Percentiles rank a stretch among this genome's conserved stretches.
Conservation (phyloP, 2,329 filamentous ascomycete species). For the Drechslerella dactyloides region DNA sequence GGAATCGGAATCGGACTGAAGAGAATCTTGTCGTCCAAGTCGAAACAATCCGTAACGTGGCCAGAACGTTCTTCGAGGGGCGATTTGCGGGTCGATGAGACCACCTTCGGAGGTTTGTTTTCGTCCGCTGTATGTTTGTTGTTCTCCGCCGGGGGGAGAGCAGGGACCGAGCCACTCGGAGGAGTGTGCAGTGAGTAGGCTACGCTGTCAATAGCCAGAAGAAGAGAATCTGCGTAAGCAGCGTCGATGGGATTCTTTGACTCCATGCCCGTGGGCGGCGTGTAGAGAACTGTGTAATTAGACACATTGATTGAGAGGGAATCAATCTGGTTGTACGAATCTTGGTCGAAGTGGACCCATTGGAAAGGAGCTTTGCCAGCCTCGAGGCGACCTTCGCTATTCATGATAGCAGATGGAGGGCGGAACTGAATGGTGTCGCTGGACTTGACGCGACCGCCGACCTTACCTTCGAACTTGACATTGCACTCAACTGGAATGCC, state of each 20-base stretch:
- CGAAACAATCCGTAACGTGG: constrained; percentile 36
- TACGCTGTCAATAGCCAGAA: constrained; percentile 27
- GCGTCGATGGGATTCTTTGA: constrained; percentile 22
- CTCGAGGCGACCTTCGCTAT: constrained; percentile 27
- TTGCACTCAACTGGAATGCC: constrained; percentile 40
- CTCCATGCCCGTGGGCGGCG: neutral
- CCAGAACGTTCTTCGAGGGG: constrained; percentile 3
- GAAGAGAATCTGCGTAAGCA: constrained; percentile 12
- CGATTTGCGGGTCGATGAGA: too few relatives aligned
- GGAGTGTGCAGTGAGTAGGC: constrained; percentile 11
- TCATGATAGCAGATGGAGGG: constrained; percentile 34
- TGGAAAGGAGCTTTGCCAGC: constrained; percentile 31
- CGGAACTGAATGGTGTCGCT: constrained; percentile 11
- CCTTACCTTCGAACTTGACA: constrained; percentile 23
- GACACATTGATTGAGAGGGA: constrained; percentile 15
- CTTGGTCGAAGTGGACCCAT: constrained; percentile 6
- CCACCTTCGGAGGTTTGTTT: too few relatives aligned
- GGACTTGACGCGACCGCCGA: neutral
- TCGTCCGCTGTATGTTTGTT: too few relatives aligned
- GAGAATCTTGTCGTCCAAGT: constrained; percentile 19
- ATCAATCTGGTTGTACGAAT: neutral
- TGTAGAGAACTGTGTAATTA: constrained; percentile 26
- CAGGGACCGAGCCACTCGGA: neutral
- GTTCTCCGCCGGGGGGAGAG: too few relatives aligned
- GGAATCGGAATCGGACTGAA: constrained; percentile 34